phyloP scores from a whole-genome alignment of 139 green algal species.

The Chlorella sp. region DNA sequence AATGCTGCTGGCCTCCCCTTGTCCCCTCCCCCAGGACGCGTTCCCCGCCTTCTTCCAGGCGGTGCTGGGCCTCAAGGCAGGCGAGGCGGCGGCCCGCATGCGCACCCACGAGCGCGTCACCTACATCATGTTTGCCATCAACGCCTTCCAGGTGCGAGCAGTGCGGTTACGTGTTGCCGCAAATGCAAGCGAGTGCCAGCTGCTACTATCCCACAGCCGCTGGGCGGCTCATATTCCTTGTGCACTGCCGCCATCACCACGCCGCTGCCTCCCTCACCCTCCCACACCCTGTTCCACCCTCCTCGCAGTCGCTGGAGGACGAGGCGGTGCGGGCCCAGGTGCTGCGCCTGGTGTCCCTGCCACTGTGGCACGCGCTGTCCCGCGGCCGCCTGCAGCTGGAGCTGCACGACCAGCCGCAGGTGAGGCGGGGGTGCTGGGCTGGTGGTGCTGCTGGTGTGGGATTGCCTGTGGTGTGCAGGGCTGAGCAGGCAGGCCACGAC shows the following conservation, averaged over 20 bases:
- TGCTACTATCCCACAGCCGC: too few relatives aligned
- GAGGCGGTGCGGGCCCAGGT: slow-evolving; percentile 76
- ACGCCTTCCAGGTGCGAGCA: slow-evolving; percentile 79
- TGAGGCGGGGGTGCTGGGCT: not conserved
- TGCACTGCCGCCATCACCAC: not conserved
- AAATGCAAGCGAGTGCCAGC: too few relatives aligned
- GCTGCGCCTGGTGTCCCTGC: slow-evolving; percentile 84
- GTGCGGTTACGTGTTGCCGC: not conserved
- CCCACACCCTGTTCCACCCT: too few relatives aligned
- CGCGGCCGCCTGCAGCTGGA: slow-evolving; percentile 85
- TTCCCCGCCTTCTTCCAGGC: slow-evolving; percentile 83
- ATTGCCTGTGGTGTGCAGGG: too few relatives aligned
- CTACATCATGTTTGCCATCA: slow-evolving; percentile 90
- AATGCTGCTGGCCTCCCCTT: not conserved
- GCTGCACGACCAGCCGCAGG: slow-evolving; percentile 69
- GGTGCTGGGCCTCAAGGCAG: slow-evolving; percentile 71
- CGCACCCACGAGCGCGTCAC: slow-evolving; percentile 71
- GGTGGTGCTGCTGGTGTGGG: too few relatives aligned
- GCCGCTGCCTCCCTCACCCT: not conserved
- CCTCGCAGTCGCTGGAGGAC: slow-evolving; percentile 82
- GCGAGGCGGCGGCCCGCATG: slow-evolving; percentile 5
- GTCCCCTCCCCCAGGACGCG: slow-evolving; percentile 52
- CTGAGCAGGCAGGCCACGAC: too few relatives aligned
- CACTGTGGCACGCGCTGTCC: slow-evolving; percentile 89
- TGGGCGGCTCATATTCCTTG: too few relatives aligned